Percentiles rank a stretch among this genome's conserved stretches.
phyloP scores from a whole-genome alignment of 139 green algal genomes.

The Picochlorum sp. region DNA sequence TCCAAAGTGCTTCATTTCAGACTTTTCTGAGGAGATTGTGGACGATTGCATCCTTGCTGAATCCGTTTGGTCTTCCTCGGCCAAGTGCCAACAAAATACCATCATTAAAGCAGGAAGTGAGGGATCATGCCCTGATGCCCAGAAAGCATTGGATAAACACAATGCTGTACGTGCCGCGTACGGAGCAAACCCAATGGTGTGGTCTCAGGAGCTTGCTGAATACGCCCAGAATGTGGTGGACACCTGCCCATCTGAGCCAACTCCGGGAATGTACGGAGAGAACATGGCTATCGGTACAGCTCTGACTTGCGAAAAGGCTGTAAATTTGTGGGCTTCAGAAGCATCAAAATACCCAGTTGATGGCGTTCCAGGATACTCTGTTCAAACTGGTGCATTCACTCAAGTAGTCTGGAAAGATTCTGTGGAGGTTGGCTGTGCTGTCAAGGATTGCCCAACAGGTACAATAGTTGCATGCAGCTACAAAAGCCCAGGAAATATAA shows the following conservation, averaged over 20 bases:
- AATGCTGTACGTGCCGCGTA: background rate
- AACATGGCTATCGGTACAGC: background rate
- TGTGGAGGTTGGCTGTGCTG: background rate
- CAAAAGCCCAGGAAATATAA: background rate
- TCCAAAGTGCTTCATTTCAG: too few relatives aligned
- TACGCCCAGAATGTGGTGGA: background rate
- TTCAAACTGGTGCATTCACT: background rate
- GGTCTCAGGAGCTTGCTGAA: constrained; percentile 4
- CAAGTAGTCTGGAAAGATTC: background rate
- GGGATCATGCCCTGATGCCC: constrained; percentile 9
- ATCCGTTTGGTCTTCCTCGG: too few relatives aligned
- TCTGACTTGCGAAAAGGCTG: background rate
- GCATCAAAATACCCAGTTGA: background rate
- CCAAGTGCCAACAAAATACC: background rate
- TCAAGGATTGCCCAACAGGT: background rate
- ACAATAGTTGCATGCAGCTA: background rate
- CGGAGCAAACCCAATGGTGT: constrained; percentile 1
- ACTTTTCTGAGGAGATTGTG: too few relatives aligned
- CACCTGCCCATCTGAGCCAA: background rate
- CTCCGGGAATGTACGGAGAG: background rate
- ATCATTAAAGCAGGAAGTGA: background rate
- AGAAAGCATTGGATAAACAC: background rate
- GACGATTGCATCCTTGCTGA: too few relatives aligned
- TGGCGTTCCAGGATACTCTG: background rate
- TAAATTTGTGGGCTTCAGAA: background rate